Percentiles rank a stretch among this genome's conserved stretches.
Conservation (phyloP, 306 rosid genomes). For the Betula pendula region DNA sequence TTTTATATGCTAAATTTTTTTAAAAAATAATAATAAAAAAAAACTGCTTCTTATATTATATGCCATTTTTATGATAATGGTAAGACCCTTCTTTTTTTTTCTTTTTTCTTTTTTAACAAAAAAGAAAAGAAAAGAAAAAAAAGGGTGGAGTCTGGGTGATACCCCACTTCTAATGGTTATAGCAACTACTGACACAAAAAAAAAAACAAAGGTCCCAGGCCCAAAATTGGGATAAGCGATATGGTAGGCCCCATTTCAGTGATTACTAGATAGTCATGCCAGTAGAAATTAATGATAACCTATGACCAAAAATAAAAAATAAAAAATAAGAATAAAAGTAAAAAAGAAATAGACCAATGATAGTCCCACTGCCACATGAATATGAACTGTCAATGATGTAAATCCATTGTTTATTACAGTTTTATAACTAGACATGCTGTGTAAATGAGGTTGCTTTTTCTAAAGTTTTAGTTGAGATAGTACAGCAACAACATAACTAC, state of each 20-base stretch:
- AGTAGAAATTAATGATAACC: constrained; percentile 19
- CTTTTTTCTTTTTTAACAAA: too few relatives aligned
- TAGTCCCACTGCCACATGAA: background rate
- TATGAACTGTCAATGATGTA: background rate
- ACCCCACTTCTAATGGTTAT: background rate
- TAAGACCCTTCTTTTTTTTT: too few relatives aligned
- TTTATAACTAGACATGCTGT: background rate
- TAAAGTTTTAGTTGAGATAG: too few relatives aligned
- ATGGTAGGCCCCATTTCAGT: constrained; percentile 12
- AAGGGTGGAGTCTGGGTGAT: too few relatives aligned
- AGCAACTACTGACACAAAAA: background rate
- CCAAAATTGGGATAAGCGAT: background rate
- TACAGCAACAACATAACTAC: too few relatives aligned
- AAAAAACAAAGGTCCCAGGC: constrained; percentile 3
- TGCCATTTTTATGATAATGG: too few relatives aligned
- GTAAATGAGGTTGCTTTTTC: background rate
- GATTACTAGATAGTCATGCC: constrained; percentile 32
- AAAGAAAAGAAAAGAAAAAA: too few relatives aligned
- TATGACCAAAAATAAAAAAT: background rate
- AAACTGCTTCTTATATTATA: too few relatives aligned
- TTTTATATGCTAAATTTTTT: too few relatives aligned
- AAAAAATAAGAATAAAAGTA: background rate
- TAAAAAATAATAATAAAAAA: too few relatives aligned
- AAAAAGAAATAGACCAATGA: background rate
- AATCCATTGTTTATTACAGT: background rate